These are phyloP conservation scores for Geosmithia putterillii DNA, from an alignment of 2,329 filamentous ascomycete species.

Conservation along the genomic window DNA sequence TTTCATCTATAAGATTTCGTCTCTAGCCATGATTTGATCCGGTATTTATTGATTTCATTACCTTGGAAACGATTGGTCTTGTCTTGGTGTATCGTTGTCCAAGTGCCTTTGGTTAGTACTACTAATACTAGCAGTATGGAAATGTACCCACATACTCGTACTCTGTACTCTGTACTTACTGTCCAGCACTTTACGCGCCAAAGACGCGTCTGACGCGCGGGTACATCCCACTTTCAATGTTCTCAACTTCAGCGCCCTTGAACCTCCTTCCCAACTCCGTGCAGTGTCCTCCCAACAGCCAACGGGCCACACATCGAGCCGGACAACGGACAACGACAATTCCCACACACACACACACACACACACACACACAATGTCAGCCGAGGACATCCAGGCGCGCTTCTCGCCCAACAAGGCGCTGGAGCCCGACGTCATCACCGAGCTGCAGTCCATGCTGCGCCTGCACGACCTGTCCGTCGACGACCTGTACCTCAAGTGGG, in stretches of 20 bases:
- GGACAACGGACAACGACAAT: not conserved
- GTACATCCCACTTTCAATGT: not conserved
- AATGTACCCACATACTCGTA: too few species aligned
- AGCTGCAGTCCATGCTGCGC: constrained; percentile 76
- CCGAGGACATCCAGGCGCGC: constrained; percentile 17
- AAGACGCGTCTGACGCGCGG: not conserved
- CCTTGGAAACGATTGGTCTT: too few species aligned
- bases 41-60: too few species aligned
- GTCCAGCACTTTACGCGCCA: constrained; percentile 1
- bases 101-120: too few species aligned
- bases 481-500: constrained; percentile 97
- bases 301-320: not conserved
- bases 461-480: constrained; percentile 71
- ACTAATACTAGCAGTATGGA: too few species aligned
- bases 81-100: too few species aligned
- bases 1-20: too few species aligned
- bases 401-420: constrained; percentile 35
- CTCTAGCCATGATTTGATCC: too few species aligned
- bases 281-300: not conserved
- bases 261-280: not conserved
- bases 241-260: not conserved
- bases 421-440: constrained; percentile 63
- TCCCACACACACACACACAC: not conserved
- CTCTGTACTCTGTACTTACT: too few species aligned
- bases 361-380: not conserved